A percentile compares a stretch with the other conserved stretches of the same genome.
Evolutionary conservation across 257 asterid species (phyloP).

Genomic region (Apocynum venetum): DNA sequence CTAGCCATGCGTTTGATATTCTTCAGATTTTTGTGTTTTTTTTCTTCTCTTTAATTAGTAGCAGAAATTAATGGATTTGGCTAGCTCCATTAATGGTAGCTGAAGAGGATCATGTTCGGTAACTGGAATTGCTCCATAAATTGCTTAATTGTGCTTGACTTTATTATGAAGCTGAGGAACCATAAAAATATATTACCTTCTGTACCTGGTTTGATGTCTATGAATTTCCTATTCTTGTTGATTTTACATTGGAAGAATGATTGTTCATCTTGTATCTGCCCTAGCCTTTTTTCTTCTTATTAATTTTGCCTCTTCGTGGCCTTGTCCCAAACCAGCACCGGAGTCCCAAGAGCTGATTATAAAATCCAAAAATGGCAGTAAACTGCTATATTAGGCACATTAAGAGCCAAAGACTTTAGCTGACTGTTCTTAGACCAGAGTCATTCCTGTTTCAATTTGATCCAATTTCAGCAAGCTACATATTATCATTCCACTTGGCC

Average conservation of each 20-base stretch:
- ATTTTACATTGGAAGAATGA: background rate
- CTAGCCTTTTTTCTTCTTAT: background rate
- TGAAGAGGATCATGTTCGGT: background rate
- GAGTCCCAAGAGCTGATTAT: background rate
- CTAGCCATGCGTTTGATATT: background rate
- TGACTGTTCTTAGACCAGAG: too few relatives aligned
- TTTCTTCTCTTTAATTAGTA: background rate
- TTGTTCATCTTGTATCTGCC: background rate
- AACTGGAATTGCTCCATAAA: background rate
- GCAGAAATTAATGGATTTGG: background rate
- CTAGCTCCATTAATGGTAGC: background rate
- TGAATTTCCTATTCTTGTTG: background rate
- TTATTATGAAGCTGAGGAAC: background rate
- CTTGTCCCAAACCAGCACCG: background rate
- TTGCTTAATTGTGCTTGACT: background rate
- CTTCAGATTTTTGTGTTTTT: background rate
- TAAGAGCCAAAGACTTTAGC: too few relatives aligned
- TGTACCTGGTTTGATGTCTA: background rate
- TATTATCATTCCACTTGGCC: background rate
- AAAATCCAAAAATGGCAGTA: background rate
- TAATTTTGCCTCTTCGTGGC: background rate
- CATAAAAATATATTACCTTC: background rate
- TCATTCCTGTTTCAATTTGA: too few relatives aligned
- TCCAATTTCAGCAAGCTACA: too few relatives aligned
- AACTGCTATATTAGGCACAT: background rate